Evolutionary conservation across 106 monocot species (phyloP).

Genomic region (Allium fistulosum): DNA sequence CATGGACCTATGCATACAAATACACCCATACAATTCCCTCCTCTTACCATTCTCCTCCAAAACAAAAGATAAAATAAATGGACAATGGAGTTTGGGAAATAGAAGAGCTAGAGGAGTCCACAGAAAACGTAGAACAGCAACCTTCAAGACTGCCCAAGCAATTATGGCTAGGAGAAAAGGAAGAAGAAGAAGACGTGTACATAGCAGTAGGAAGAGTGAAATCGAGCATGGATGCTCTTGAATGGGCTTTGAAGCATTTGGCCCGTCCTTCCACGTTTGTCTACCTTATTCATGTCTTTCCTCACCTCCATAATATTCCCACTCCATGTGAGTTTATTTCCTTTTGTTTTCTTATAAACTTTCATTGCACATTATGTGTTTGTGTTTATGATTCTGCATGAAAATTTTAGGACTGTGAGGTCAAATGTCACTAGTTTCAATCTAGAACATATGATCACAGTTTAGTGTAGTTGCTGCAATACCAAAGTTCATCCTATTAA

Average conservation of each 20-base stretch:
- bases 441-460: too few relatives aligned
- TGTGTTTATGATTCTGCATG: too few relatives aligned
- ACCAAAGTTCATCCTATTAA: too few relatives aligned
- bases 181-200: slow-evolving; percentile 34
- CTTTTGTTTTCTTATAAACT: not conserved
- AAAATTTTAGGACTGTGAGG: too few relatives aligned
- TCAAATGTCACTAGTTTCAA: too few relatives aligned
- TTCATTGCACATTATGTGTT: too few relatives aligned
- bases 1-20: too few relatives aligned
- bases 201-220: slow-evolving; percentile 51
- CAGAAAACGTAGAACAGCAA: too few relatives aligned
- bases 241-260: slow-evolving; percentile 49
- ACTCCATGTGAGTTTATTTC: slow-evolving; percentile 39
- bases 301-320: slow-evolving; percentile 44
- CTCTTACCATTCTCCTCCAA: too few relatives aligned
- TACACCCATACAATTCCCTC: too few relatives aligned
- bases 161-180: not conserved
- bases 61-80: not conserved
- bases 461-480: too few relatives aligned
- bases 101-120: slow-evolving; percentile 18
- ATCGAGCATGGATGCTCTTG: slow-evolving; percentile 55
- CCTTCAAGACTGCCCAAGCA: not conserved
- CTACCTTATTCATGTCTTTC: slow-evolving; percentile 69
- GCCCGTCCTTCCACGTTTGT: slow-evolving; percentile 30
- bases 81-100: slow-evolving; percentile 21